phyloP scores from a whole-genome alignment of 306 rosid genomes.

The Biancaea sappan region DNA sequence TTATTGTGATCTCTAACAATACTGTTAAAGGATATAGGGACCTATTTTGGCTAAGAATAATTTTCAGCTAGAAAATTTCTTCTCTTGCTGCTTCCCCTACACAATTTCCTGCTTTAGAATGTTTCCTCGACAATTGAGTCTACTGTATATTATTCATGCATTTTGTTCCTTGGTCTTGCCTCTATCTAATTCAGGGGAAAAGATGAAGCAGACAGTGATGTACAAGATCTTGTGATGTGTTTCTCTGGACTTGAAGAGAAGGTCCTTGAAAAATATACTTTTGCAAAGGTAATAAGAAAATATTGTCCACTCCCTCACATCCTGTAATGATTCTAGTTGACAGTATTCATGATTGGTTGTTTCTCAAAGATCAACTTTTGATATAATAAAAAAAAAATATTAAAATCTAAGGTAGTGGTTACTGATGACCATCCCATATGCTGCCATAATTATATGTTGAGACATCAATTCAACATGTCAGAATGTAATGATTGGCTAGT shows the following conservation, averaged over 20 bases:
- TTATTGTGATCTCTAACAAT: too few relatives aligned
- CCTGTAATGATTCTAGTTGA: slow-evolving; percentile 11
- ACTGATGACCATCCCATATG: neutral
- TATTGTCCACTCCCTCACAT: neutral
- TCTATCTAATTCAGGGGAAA: slow-evolving; percentile 56
- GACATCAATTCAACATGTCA: neutral
- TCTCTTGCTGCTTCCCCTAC: slow-evolving; percentile 18
- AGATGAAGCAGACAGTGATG: slow-evolving; percentile 81
- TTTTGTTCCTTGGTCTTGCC: slow-evolving; percentile 38
- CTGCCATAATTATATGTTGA: neutral
- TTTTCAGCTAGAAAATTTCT: slow-evolving; percentile 26
- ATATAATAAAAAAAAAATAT: slow-evolving; percentile 11
- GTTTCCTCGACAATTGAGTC: slow-evolving; percentile 26
- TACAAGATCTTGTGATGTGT: slow-evolving; percentile 71
- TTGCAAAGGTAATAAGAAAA: slow-evolving; percentile 78
- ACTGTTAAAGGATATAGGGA: neutral
- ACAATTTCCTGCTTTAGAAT: slow-evolving; percentile 12
- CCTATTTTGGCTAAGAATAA: slow-evolving; percentile 28
- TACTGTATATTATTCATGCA: slow-evolving; percentile 28
- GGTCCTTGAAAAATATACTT: slow-evolving; percentile 93
- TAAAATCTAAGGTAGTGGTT: slow-evolving; percentile 10
- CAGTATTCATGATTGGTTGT: slow-evolving; percentile 19
- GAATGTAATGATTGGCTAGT: neutral
- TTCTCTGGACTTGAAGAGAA: slow-evolving; percentile 90
- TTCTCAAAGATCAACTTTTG: slow-evolving; percentile 22